Percentiles rank a stretch among this genome's conserved stretches.
phyloP scores from a whole-genome alignment of 2,329 filamentous ascomycete species.

The Ceratocystis ficicola region DNA sequence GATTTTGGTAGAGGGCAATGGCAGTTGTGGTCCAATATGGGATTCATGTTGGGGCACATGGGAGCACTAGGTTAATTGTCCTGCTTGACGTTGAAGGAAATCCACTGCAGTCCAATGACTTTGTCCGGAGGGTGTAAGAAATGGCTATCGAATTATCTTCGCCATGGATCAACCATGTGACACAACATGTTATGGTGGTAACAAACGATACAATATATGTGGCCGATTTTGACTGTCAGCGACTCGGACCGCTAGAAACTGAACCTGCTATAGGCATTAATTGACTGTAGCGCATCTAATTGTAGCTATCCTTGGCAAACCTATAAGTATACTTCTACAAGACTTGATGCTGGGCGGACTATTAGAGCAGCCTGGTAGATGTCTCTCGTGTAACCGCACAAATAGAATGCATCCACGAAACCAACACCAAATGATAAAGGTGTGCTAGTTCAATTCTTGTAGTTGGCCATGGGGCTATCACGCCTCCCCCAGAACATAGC shows the following conservation, averaged over 20 bases:
- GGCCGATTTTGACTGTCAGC: not conserved
- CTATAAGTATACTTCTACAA: not conserved
- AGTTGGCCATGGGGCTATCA: not conserved
- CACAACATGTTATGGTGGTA: no score
- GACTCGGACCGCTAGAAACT: not conserved
- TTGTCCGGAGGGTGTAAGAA: no score
- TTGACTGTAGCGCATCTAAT: no score
- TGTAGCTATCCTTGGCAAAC: not conserved
- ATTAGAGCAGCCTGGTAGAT: not conserved
- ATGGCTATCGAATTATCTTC: no score
- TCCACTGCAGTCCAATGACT: no score
- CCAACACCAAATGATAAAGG: not conserved
- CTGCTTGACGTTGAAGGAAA: no score
- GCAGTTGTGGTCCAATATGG: not conserved
- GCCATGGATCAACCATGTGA: no score
- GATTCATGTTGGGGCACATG: not conserved
- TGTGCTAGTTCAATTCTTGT: not conserved
- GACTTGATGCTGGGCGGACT: not conserved
- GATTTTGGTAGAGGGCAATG: not conserved
- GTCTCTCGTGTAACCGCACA: not conserved
- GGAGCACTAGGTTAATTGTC: not conserved
- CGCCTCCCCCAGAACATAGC: not conserved
- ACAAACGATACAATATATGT: not conserved
- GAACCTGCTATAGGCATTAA: not conserved
- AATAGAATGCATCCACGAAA: not conserved